Conservation (phyloP, 2,329 filamentous ascomycete species). For the Beauveria brongniartii region DNA sequence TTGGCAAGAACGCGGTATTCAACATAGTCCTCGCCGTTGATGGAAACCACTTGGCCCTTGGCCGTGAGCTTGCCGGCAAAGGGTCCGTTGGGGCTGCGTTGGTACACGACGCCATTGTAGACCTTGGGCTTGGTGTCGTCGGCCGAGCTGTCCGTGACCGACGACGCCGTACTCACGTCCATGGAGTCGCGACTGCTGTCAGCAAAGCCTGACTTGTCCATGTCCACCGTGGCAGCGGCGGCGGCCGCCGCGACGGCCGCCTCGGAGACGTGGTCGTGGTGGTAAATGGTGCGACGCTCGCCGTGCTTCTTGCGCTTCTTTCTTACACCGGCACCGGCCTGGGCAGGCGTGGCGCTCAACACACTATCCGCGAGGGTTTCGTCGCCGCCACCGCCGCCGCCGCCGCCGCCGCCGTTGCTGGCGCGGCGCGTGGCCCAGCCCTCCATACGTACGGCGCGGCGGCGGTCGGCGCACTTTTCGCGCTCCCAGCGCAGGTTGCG, state of each 20-base stretch:
- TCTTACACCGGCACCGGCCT: neutral
- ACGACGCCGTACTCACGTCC: slow-evolving; percentile 1
- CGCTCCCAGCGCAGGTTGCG: slow-evolving; percentile 11
- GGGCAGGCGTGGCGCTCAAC: neutral
- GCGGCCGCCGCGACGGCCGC: slow-evolving; percentile 1
- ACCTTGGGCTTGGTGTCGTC: slow-evolving; percentile 46
- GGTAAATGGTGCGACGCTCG: slow-evolving; percentile 7
- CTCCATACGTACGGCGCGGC: slow-evolving; percentile 7
- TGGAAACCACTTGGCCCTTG: slow-evolving; percentile 52
- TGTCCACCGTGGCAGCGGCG: neutral
- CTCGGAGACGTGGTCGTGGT: slow-evolving; percentile 5
- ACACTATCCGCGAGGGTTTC: neutral
- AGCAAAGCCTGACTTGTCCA: neutral
- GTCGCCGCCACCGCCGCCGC: neutral
- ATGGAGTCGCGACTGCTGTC: slow-evolving; percentile 5
- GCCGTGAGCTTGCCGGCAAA: slow-evolving; percentile 57
- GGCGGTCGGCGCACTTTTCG: slow-evolving; percentile 8
- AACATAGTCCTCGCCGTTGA: slow-evolving; percentile 59
- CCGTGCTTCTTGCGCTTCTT: slow-evolving; percentile 9
- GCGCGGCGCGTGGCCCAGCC: slow-evolving; percentile 1
- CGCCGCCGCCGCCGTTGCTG: neutral
- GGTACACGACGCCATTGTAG: slow-evolving; percentile 52
- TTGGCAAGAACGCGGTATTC: slow-evolving; percentile 59
- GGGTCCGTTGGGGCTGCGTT: slow-evolving; percentile 51
- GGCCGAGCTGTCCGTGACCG: slow-evolving; percentile 13